phyloP scores from a whole-genome alignment of 2,329 filamentous ascomycete species.

The Dactylellina cionopaga region DNA sequence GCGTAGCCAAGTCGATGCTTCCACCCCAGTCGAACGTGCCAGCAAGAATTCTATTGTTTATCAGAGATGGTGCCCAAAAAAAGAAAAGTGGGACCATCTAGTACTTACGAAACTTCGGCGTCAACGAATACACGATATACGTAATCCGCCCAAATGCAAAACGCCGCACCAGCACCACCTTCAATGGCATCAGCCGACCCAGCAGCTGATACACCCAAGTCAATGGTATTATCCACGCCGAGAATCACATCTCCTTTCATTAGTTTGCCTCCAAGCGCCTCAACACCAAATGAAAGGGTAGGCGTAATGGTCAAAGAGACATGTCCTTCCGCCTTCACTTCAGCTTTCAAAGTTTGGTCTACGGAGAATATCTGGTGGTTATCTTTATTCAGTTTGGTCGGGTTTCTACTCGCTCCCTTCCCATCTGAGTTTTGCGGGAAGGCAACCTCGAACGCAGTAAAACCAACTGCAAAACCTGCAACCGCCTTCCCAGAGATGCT shows the following conservation, averaged over 20 bases:
- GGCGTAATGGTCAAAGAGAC: slow-evolving; percentile 11
- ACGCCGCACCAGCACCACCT: slow-evolving; percentile 6
- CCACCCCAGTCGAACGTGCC: slow-evolving; percentile 22
- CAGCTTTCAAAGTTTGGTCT: slow-evolving; percentile 9
- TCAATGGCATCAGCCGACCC: slow-evolving; percentile 3
- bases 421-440: slow-evolving; percentile 21
- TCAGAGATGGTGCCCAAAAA: not conserved
- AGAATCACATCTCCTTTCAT: slow-evolving; percentile 28
- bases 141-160: slow-evolving; percentile 24
- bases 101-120: slow-evolving; percentile 26
- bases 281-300: slow-evolving; percentile 15
- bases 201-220: slow-evolving; percentile 12
- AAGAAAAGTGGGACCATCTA: no score
- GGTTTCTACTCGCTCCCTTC: slow-evolving; percentile 13
- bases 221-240: slow-evolving; percentile 22
- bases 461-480: slow-evolving; percentile 23
- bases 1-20: slow-evolving; percentile 19
- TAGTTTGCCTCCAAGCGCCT: slow-evolving; percentile 21
- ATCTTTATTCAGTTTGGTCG: slow-evolving; percentile 16
- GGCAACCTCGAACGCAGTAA: slow-evolving; percentile 7
- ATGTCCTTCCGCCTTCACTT: slow-evolving; percentile 21
- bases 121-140: slow-evolving; percentile 26
- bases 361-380: slow-evolving; percentile 11
- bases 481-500: slow-evolving; percentile 17
- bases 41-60: slow-evolving; percentile 1